Percentiles rank a stretch among this genome's conserved stretches.
Conservation (phyloP, 2,329 filamentous ascomycete genomes). For the Plenodomus lindquistii region DNA sequence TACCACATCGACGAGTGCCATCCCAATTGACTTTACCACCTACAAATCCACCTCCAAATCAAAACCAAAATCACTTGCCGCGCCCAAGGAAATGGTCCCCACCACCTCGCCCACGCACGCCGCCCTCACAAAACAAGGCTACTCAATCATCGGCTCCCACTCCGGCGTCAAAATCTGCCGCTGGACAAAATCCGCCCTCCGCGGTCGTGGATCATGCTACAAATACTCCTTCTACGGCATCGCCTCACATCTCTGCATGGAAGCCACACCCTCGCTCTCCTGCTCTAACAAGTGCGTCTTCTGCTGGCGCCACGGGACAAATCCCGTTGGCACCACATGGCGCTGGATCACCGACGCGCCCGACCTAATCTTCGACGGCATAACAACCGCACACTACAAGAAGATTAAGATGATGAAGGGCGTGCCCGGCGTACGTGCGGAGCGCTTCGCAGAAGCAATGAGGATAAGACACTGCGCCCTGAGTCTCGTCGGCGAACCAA, state of each 20-base stretch:
- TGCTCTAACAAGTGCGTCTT: slow-evolving; percentile 99
- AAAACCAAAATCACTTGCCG: slow-evolving; percentile 52
- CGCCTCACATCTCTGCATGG: slow-evolving; percentile 95
- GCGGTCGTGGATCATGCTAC: slow-evolving; percentile 93
- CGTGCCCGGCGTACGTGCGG: slow-evolving; percentile 87
- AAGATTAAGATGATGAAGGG: slow-evolving; percentile 98
- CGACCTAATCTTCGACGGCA: slow-evolving; percentile 84
- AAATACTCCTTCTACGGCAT: slow-evolving; percentile 98
- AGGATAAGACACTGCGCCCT: slow-evolving; percentile 91
- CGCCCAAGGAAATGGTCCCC: slow-evolving; percentile 88
- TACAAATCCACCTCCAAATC: slow-evolving; percentile 59
- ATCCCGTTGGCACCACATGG: slow-evolving; percentile 95
- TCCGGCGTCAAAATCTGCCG: slow-evolving; percentile 97
- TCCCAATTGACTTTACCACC: slow-evolving; percentile 87
- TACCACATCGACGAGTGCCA: slow-evolving; percentile 45
- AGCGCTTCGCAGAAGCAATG: slow-evolving; percentile 92
- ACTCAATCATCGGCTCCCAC: slow-evolving; percentile 92
- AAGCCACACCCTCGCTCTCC: slow-evolving; percentile 91
- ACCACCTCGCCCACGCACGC: slow-evolving; percentile 85
- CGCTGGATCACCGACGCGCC: slow-evolving; percentile 93
- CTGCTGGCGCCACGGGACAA: slow-evolving; percentile 97
- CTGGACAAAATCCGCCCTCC: slow-evolving; percentile 96
- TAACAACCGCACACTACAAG: slow-evolving; percentile 90
- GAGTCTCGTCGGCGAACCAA: slow-evolving; percentile 92
- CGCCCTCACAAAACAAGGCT: slow-evolving; percentile 92